Conservation (phyloP, 2,329 filamentous ascomycete species). For the Biscogniauxia mediterranea region DNA sequence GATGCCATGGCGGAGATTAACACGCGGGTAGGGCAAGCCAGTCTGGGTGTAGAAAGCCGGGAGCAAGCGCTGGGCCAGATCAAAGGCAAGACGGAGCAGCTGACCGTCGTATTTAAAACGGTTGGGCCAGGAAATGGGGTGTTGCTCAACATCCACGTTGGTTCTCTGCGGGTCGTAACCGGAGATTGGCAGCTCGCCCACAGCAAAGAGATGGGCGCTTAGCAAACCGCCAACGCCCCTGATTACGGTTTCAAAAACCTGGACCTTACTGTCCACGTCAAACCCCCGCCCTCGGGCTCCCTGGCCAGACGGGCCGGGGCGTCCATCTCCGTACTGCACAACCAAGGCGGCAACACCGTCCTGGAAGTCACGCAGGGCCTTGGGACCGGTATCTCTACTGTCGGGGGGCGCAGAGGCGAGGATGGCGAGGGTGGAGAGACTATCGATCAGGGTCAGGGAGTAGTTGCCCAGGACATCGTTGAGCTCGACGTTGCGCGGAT, state of each 20-base stretch:
- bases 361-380: slow-evolving; percentile 74
- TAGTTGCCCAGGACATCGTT: slow-evolving; percentile 98
- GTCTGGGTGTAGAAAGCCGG: slow-evolving; percentile 91
- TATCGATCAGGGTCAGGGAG: slow-evolving; percentile 92
- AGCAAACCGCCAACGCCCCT: slow-evolving; percentile 86
- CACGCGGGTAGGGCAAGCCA: slow-evolving; percentile 89
- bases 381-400: slow-evolving; percentile 51
- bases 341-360: slow-evolving; percentile 74
- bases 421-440: slow-evolving; percentile 89
- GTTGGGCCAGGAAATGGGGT: slow-evolving; percentile 68
- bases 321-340: slow-evolving; percentile 82
- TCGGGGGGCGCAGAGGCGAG: slow-evolving; percentile 71
- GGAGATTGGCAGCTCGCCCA: slow-evolving; percentile 82
- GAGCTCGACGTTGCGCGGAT: slow-evolving; percentile 78
- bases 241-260: slow-evolving; percentile 98
- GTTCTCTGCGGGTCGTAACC: slow-evolving; percentile 62
- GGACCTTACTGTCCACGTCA: slow-evolving; percentile 95
- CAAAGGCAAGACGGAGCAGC: slow-evolving; percentile 81
- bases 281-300: slow-evolving; percentile 78
- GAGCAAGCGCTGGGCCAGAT: slow-evolving; percentile 78
- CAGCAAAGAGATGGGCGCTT: slow-evolving; percentile 89
- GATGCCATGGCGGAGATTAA: slow-evolving; percentile 87
- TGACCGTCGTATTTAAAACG: slow-evolving; percentile 86
- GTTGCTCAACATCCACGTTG: slow-evolving; percentile 45
- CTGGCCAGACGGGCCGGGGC: slow-evolving; percentile 62